These are phyloP conservation scores for Arbutus unedo DNA, from an alignment of 148 eudicot species.

Conservation along the genomic window DNA sequence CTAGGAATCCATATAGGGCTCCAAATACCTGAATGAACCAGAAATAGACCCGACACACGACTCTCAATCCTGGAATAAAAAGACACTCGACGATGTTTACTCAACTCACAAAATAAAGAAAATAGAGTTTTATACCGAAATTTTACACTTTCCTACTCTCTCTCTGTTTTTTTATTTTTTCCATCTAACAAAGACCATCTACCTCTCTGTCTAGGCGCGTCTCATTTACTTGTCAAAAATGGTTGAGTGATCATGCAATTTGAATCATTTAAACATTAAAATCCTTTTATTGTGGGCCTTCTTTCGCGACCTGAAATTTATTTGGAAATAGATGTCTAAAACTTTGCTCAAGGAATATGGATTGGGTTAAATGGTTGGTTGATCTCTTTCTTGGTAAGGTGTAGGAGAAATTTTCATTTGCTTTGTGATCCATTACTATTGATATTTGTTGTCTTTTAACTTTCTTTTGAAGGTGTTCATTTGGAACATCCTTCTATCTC, in stretches of 20 bases:
- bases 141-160: neutral
- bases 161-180: neutral
- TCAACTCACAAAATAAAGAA: too few species aligned
- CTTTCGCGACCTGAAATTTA: neutral
- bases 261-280: neutral
- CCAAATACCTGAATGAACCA: too few species aligned
- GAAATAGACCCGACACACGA: too few species aligned
- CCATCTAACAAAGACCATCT: neutral
- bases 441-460: neutral
- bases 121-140: too few species aligned
- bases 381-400: neutral
- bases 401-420: neutral
- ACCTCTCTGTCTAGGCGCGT: neutral
- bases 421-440: neutral
- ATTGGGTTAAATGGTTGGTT: neutral
- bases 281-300: neutral
- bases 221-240: neutral
- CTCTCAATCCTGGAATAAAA: too few species aligned
- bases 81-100: too few species aligned
- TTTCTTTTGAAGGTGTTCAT: too few species aligned
- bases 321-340: neutral
- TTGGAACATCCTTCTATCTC: neutral
- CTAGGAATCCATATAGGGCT: too few species aligned
- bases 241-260: neutral
- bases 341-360: neutral